Conservation (phyloP, 2,329 filamentous ascomycete species). For the Zelopaecilomyces penicillatus region DNA sequence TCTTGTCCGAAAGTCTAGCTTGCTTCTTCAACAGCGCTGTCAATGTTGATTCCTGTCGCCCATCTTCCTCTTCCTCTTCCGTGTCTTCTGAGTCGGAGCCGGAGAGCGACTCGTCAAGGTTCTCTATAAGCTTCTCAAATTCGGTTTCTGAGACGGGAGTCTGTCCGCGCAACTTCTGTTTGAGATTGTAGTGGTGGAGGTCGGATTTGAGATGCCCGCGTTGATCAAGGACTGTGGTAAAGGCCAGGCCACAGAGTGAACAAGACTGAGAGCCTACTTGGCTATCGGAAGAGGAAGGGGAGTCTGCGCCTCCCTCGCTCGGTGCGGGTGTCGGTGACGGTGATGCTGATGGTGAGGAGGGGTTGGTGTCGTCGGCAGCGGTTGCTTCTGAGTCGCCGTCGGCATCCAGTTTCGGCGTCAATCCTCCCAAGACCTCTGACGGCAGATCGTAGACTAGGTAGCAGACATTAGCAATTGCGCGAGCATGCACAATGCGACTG, state of each 20-base stretch:
- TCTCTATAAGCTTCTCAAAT: constrained; percentile 77
- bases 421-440: constrained; percentile 58
- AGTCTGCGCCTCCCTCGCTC: not conserved
- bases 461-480: not conserved
- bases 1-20: constrained; percentile 58
- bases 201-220: constrained; percentile 82
- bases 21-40: constrained; percentile 74
- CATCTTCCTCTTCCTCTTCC: constrained; percentile 55
- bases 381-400: constrained; percentile 17
- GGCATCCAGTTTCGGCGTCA: constrained; percentile 40
- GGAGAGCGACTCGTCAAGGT: constrained; percentile 85
- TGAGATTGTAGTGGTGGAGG: constrained; percentile 88
- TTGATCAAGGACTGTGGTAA: constrained; percentile 69
- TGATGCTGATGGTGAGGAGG: not conserved
- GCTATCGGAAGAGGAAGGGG: constrained; percentile 13
- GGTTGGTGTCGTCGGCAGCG: constrained; percentile 18
- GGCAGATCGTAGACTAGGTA: constrained; percentile 75
- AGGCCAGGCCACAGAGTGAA: constrained; percentile 67
- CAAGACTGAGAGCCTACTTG: constrained; percentile 65
- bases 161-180: constrained; percentile 73
- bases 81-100: constrained; percentile 71
- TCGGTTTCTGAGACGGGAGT: constrained; percentile 67
- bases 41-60: constrained; percentile 58
- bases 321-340: not conserved
- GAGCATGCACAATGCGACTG: no score